phyloP scores from a whole-genome alignment of 257 asterid genomes.

The Rhazya stricta region DNA sequence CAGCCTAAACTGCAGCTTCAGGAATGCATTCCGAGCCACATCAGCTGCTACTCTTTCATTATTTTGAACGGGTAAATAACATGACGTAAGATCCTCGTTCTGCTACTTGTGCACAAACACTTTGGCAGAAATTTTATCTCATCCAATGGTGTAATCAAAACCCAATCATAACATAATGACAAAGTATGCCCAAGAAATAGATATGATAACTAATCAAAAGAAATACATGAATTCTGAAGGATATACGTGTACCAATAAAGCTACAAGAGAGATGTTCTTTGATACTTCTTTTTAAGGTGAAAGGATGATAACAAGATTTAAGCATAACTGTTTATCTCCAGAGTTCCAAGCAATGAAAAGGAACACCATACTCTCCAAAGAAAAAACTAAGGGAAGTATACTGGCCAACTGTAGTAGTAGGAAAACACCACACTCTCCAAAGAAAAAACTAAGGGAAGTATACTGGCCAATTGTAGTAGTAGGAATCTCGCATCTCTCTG shows the following conservation, averaged over 20 bases:
- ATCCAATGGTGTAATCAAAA: not conserved
- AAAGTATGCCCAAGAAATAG: not conserved
- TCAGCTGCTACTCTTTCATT: not conserved
- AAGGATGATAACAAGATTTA: not conserved
- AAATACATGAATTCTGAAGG: not conserved
- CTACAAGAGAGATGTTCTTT: not conserved
- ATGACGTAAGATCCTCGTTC: not conserved
- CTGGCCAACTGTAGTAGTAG: slow-evolving; percentile 90
- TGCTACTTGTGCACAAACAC: not conserved
- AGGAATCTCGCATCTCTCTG: slow-evolving; percentile 56
- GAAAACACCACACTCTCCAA: slow-evolving; percentile 18
- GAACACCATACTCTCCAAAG: too few species aligned
- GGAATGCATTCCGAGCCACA: not conserved
- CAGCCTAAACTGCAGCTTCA: not conserved
- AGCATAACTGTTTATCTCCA: not conserved
- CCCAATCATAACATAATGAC: not conserved
- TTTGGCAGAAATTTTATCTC: too few species aligned
- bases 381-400: slow-evolving; percentile 43
- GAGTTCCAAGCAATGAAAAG: not conserved
- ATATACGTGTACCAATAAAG: not conserved
- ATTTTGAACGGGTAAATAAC: not conserved
- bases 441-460: slow-evolving; percentile 41
- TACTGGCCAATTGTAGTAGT: slow-evolving; percentile 90
- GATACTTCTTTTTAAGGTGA: not conserved
- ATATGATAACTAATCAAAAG: not conserved